Conservation (phyloP, 805 yeast genomes). For the Kuraishia hungarica region DNA sequence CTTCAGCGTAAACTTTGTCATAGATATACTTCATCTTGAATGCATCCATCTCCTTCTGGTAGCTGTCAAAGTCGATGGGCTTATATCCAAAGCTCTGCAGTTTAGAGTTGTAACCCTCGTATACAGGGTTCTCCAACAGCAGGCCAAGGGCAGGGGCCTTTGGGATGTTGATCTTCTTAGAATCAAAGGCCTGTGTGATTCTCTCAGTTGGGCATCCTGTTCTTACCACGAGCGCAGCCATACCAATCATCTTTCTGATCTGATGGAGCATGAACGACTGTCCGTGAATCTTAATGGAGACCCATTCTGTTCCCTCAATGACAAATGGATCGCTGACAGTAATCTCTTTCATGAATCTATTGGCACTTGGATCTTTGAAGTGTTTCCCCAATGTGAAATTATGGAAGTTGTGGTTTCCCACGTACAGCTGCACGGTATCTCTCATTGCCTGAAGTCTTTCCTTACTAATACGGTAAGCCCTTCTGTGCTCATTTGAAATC, state of each 20-base stretch:
- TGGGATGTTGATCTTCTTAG: slow-evolving; percentile 77
- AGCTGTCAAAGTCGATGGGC: slow-evolving; percentile 58
- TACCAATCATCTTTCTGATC: slow-evolving; percentile 95
- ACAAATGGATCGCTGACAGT: slow-evolving; percentile 83
- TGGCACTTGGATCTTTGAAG: slow-evolving; percentile 79
- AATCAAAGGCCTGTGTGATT: slow-evolving; percentile 68
- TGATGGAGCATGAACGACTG: slow-evolving; percentile 98
- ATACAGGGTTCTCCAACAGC: slow-evolving; percentile 84
- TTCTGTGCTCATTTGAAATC: slow-evolving; percentile 59
- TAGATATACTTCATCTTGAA: slow-evolving; percentile 86
- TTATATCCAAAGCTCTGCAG: slow-evolving; percentile 72
- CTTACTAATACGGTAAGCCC: slow-evolving; percentile 55
- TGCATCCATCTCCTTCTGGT: slow-evolving; percentile 62
- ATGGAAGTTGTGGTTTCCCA: slow-evolving; percentile 83
- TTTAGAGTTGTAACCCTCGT: slow-evolving; percentile 71
- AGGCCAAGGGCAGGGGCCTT: slow-evolving; percentile 96
- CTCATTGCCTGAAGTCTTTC: slow-evolving; percentile 59
- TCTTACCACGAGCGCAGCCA: slow-evolving; percentile 82
- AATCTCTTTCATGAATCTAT: slow-evolving; percentile 72
- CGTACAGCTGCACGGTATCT: slow-evolving; percentile 60
- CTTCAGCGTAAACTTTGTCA: slow-evolving; percentile 88
- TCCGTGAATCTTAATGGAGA: slow-evolving; percentile 92
- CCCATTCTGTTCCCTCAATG: slow-evolving; percentile 93
- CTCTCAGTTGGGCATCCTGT: slow-evolving; percentile 77
- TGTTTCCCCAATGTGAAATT: slow-evolving; percentile 38